These are phyloP conservation scores for Penicillium sp. DNA, from an alignment of 2,329 filamentous ascomycete genomes.

Conservation along the genomic window DNA sequence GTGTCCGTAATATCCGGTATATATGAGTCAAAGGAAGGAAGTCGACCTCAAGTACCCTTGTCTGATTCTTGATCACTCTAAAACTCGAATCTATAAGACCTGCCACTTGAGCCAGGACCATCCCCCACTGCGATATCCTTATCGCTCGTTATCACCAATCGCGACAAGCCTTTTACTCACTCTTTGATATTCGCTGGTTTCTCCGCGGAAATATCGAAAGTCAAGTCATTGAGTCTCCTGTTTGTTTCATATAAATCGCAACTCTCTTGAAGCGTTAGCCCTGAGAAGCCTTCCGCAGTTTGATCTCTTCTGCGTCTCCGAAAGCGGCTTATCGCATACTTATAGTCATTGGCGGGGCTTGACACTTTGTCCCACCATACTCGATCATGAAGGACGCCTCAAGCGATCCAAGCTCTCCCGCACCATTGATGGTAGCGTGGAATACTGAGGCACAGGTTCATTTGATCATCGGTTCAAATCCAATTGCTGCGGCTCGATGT, in stretches of 20 bases:
- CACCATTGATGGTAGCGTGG: conserved; percentile 42
- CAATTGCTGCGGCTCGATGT: conserved; percentile 82
- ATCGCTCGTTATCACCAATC: conserved; percentile 27
- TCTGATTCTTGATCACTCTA: not conserved
- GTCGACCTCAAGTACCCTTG: not conserved
- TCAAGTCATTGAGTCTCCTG: conserved; percentile 1
- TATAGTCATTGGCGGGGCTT: conserved; percentile 13
- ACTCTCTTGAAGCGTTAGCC: not conserved
- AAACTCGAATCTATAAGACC: not conserved
- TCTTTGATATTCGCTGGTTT: conserved; percentile 18
- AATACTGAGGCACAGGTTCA: conserved; percentile 58
- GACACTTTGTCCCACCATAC: conserved; percentile 15
- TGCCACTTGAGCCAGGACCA: not conserved
- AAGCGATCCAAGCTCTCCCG: conserved; percentile 20
- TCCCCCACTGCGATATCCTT: conserved; percentile 12
- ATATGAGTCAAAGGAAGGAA: conserved; percentile 1
- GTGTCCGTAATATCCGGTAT: not conserved
- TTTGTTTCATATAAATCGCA: not conserved
- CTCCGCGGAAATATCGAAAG: conserved; percentile 24
- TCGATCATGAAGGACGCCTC: conserved; percentile 35
- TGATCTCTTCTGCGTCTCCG: not conserved
- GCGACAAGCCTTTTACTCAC: conserved; percentile 23
- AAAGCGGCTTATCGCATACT: not conserved
- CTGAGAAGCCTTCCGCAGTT: not conserved
- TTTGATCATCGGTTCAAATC: conserved; percentile 80